phyloP scores from a whole-genome alignment of 768 basidiomycete genomes.

The Mycena chlorophos region DNA sequence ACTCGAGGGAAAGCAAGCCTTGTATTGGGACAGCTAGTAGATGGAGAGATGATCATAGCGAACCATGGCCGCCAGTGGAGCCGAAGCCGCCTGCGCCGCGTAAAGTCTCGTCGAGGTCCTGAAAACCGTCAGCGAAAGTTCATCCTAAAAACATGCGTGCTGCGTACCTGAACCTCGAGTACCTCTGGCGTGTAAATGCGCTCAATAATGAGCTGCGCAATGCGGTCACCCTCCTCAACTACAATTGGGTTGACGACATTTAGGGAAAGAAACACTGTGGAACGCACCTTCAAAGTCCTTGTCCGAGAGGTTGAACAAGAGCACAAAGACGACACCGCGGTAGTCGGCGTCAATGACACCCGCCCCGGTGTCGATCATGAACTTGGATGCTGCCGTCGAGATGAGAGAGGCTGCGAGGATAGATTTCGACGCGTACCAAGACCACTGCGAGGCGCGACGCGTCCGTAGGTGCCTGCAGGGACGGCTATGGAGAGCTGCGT shows the following conservation, averaged over 20 bases:
- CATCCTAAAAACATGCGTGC: conserved; percentile 29
- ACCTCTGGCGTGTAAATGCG: conserved; percentile 84
- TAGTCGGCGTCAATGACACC: conserved; percentile 98
- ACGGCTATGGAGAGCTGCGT: conserved; percentile 94
- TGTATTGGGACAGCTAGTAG: conserved; percentile 10
- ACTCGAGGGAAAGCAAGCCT: background rate
- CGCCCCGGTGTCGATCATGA: conserved; percentile 97
- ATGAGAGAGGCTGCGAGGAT: background rate
- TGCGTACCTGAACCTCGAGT: conserved; percentile 85
- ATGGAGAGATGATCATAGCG: conserved; percentile 33
- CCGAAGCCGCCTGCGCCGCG: conserved; percentile 90
- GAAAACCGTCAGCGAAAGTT: conserved; percentile 10
- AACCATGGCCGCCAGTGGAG: conserved; percentile 84
- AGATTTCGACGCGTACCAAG: conserved; percentile 60
- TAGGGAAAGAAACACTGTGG: background rate
- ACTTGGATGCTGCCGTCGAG: conserved; percentile 77
- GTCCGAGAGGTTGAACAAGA: conserved; percentile 91
- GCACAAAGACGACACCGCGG: conserved; percentile 84
- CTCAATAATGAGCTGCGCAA: conserved; percentile 94
- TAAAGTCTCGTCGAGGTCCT: conserved; percentile 84
- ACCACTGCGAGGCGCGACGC: conserved; percentile 93
- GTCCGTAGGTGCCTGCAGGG: conserved; percentile 91
- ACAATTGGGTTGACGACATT: background rate
- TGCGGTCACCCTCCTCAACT: conserved; percentile 94
- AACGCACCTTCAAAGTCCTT: conserved; percentile 78